Base-by-base conservation (phyloP, 805 yeast genomes). In the Kuraishia floccosa region DNA sequence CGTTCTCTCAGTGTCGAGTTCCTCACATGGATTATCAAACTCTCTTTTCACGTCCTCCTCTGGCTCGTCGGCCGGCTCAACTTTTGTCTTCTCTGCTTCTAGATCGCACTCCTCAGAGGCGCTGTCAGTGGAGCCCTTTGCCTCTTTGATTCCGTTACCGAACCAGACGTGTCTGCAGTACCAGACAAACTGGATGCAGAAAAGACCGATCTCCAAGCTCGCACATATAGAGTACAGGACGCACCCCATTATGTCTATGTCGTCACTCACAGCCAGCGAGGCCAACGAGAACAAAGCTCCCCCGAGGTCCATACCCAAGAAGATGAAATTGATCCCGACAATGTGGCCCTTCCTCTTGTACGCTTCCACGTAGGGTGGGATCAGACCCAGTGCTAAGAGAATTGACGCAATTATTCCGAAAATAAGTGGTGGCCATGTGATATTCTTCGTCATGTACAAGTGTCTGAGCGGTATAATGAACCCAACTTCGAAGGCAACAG, bases 181-280 rank as follows among this genome's bases (percentile, higher is more conserved):
- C 96, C 96, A 86, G 10, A 80, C 56, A 6, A 65, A 41, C 34
- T 85, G 96, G 30, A 84, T 71, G 0, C 58, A 19, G 42, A 81
- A 72, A 10, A 87, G 81, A 0, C 96, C 96, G 2, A 77, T 32
- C 46, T 87, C 96, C 50, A 86, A 47, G 1, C 53, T 71, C 3
- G 86, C 72, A 22, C 87, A 86, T 13, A 85, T 63, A 8, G 72
- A 63, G 49, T 87, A 87, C 23, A 87, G 61, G 0, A 81, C 63
- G 39, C 82, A 66, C 27, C 96, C 91, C 70, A 89, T 65, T n/a
- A 72, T 51, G 50, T 87, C 96, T 47, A 81, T 45, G 23, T 63
- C 61, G 6, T 58, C 50, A 10, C 18, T 14, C 10, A 32, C 70
- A 3, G 78, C 91, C 24, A 77, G 63, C 2, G 63, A 52, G 27